Conservation (phyloP, 805 yeast species). For the Metschnikowia bowlesiae region DNA sequence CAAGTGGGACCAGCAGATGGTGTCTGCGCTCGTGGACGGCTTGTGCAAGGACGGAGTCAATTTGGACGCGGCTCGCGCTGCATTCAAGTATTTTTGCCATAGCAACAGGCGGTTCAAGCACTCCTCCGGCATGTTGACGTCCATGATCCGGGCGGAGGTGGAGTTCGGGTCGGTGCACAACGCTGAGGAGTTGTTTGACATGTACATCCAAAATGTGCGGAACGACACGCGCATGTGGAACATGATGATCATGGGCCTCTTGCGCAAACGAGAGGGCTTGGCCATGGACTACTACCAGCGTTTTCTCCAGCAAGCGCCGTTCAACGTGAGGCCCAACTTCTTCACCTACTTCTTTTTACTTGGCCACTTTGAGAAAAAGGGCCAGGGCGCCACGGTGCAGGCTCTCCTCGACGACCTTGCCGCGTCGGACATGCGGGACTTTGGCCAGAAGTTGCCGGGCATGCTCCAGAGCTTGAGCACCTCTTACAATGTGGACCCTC, state of each 20-base stretch:
- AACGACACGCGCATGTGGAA: slow-evolving; percentile 40
- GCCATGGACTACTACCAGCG: slow-evolving; percentile 39
- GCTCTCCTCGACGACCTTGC: slow-evolving; percentile 37
- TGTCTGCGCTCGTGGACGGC: slow-evolving; percentile 51
- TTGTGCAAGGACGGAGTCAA: slow-evolving; percentile 46
- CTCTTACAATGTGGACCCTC: slow-evolving; percentile 16
- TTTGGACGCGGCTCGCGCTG: slow-evolving; percentile 45
- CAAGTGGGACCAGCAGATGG: slow-evolving; percentile 41
- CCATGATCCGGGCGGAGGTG: slow-evolving; percentile 47
- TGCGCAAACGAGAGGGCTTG: slow-evolving; percentile 28
- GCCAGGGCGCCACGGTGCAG: slow-evolving; percentile 30
- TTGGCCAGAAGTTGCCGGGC: slow-evolving; percentile 40
- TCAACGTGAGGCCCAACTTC: slow-evolving; percentile 38
- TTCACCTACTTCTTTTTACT: slow-evolving; percentile 49
- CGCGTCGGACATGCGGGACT: slow-evolving; percentile 21
- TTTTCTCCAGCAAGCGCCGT: slow-evolving; percentile 24
- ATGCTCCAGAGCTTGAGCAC: slow-evolving; percentile 21
- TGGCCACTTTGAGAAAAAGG: slow-evolving; percentile 30
- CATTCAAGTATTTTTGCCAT: slow-evolving; percentile 41
- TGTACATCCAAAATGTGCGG: slow-evolving; percentile 31
- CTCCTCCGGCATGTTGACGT: slow-evolving; percentile 36
- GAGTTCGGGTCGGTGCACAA: slow-evolving; percentile 31
- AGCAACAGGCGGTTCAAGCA: slow-evolving; percentile 23
- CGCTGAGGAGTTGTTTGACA: slow-evolving; percentile 31
- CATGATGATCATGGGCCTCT: slow-evolving; percentile 31